Conservation (phyloP, 352 stramenopile species). For the Globisporangium cystogenes region DNA sequence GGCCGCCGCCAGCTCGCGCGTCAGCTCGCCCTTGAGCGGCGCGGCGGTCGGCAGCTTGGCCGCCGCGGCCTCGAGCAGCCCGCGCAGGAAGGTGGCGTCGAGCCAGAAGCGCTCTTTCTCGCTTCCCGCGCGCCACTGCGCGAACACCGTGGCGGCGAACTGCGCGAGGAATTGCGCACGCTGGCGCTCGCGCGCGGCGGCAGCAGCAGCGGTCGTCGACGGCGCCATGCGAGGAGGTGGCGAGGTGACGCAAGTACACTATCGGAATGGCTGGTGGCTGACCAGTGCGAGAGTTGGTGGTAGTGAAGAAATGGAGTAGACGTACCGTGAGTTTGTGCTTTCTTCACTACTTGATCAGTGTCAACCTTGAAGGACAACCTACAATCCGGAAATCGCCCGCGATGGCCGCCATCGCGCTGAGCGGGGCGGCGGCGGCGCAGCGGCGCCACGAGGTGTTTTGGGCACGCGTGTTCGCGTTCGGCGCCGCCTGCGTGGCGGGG, state of each 20-base stretch:
- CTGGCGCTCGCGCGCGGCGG: constrained; percentile 33
- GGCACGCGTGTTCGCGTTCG: constrained; percentile 69
- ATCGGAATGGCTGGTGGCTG: too few relatives aligned
- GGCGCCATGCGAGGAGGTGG: too few relatives aligned
- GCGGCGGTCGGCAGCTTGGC: constrained; percentile 48
- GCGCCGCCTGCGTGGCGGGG: constrained; percentile 57
- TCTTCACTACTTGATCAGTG: too few relatives aligned
- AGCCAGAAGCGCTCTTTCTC: constrained; percentile 47
- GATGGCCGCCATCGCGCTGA: background rate
- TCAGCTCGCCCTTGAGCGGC: constrained; percentile 34
- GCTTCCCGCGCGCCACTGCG: constrained; percentile 35
- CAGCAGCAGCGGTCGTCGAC: background rate
- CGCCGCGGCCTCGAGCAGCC: constrained; percentile 45
- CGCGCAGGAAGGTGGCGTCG: constrained; percentile 27
- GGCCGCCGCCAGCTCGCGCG: constrained; percentile 26
- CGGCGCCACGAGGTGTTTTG: constrained; percentile 47
- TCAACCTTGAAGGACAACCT: too few relatives aligned
- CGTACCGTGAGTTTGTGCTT: too few relatives aligned
- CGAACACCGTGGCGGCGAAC: constrained; percentile 48
- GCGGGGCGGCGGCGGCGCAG: constrained; percentile 6
- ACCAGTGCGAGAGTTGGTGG: too few relatives aligned
- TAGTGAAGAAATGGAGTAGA: too few relatives aligned
- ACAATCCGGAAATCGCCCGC: too few relatives aligned
- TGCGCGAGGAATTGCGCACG: constrained; percentile 48
- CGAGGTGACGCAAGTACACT: too few relatives aligned